Evolutionary conservation across 1,139 yeast species (phyloP).

Genomic region (Magnusiomyces paraingens): DNA sequence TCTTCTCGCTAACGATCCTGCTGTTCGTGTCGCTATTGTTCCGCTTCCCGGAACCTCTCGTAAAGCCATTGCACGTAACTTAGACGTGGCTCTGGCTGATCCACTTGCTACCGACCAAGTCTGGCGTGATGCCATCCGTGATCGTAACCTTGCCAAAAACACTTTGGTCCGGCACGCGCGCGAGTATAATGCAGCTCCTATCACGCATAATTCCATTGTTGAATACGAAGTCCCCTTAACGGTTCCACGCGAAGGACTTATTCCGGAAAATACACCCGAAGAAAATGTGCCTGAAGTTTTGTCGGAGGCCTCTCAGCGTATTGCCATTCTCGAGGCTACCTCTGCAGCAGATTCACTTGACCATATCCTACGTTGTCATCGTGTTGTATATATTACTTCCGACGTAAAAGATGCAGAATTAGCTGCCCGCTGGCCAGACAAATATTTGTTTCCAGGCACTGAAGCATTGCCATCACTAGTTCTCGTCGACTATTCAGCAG

Average conservation of each 20-base stretch:
- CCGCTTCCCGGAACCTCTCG: constrained; percentile 29
- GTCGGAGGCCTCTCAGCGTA: background rate
- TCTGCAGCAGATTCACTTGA: constrained; percentile 29
- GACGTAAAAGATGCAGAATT: constrained; percentile 7
- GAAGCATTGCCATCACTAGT: background rate
- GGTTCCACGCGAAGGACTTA: constrained; percentile 15
- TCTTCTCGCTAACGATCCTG: constrained; percentile 8
- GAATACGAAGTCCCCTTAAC: constrained; percentile 33
- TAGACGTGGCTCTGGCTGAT: constrained; percentile 33
- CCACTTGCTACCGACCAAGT: constrained; percentile 32
- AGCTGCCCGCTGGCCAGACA: constrained; percentile 5
- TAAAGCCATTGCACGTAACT: constrained; percentile 23
- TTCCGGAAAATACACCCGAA: background rate
- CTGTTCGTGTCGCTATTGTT: constrained; percentile 12
- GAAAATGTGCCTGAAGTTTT: background rate
- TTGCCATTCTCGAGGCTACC: constrained; percentile 28
- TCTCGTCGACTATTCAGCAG: constrained; percentile 1
- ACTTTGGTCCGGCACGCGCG: constrained; percentile 29
- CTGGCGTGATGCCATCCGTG: constrained; percentile 29
- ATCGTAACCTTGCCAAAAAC: constrained; percentile 32
- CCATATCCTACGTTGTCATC: constrained; percentile 28
- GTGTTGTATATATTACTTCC: constrained; percentile 24
- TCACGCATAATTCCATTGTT: constrained; percentile 33
- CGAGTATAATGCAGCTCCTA: constrained; percentile 27
- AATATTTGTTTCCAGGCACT: background rate